Evolutionary conservation across 768 basidiomycete genomes (phyloP).

Genomic region (Botryobasidium botryosum): DNA sequence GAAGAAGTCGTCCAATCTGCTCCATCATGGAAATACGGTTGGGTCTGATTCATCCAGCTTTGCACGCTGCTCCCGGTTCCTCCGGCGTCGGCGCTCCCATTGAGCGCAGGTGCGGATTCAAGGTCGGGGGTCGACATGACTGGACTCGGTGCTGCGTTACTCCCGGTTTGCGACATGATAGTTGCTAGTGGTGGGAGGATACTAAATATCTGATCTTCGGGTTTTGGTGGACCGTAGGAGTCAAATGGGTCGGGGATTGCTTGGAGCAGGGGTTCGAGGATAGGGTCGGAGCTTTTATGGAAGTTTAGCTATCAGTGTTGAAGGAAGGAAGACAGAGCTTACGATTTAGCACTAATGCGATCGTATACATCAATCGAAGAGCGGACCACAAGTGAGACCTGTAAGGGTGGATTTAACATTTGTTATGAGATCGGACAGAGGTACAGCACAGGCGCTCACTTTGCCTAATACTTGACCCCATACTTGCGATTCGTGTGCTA

Average conservation of each 20-base stretch:
- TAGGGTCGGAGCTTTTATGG: constrained; percentile 56
- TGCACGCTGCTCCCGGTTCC: background rate
- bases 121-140: background rate
- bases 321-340: constrained; percentile 21
- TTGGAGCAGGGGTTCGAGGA: constrained; percentile 81
- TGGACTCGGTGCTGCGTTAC: background rate
- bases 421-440: background rate
- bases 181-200: constrained; percentile 74
- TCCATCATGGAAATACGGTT: background rate
- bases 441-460: constrained; percentile 22
- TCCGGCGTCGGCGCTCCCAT: background rate
- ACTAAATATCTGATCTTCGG: constrained; percentile 84
- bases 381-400: constrained; percentile 71
- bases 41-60: background rate
- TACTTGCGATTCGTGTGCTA: constrained; percentile 89
- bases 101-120: background rate
- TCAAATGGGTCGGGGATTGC: constrained; percentile 87
- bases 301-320: background rate
- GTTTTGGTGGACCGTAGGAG: constrained; percentile 71
- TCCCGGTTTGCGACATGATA: constrained; percentile 21
- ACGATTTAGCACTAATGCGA: constrained; percentile 73
- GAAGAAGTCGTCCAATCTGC: background rate
- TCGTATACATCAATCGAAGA: constrained; percentile 90
- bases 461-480: constrained; percentile 86
- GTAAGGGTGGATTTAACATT: background rate